A percentile compares a stretch with the other conserved stretches of the same genome.
These are phyloP conservation scores for Austroboletus rostrupii DNA, from an alignment of 1,284 basidiomycete genomes.

Conservation along the genomic window DNA sequence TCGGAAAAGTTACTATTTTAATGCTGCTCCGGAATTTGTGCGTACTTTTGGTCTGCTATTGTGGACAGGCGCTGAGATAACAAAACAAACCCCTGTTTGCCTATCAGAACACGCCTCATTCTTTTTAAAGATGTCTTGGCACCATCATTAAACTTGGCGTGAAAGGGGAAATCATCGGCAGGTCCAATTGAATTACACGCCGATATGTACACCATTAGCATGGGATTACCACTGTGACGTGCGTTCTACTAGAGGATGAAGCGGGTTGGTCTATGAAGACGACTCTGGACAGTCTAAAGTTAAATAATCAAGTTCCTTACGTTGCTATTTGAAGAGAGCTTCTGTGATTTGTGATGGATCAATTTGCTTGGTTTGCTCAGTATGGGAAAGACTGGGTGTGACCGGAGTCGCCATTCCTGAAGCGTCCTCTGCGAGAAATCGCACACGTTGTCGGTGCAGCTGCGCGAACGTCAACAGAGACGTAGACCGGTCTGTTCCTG, in stretches of 20 bases:
- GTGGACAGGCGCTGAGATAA: slow-evolving; percentile 5
- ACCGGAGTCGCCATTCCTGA: slow-evolving; percentile 66
- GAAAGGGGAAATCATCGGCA: slow-evolving; percentile 14
- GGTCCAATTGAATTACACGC: slow-evolving; percentile 28
- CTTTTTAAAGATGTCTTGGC: slow-evolving; percentile 52
- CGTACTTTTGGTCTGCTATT: slow-evolving; percentile 26
- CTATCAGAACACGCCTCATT: slow-evolving; percentile 63
- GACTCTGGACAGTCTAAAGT: slow-evolving; percentile 18
- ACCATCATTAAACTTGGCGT: slow-evolving; percentile 6
- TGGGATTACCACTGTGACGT: slow-evolving; percentile 26
- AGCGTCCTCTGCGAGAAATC: slow-evolving; percentile 59
- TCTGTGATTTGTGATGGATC: slow-evolving; percentile 33
- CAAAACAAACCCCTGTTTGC: slow-evolving; percentile 1
- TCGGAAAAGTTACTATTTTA: slow-evolving; percentile 95
- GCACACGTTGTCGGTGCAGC: slow-evolving; percentile 77
- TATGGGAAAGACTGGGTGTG: slow-evolving; percentile 48
- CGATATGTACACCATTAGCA: slow-evolving; percentile 33
- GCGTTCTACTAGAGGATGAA: slow-evolving; percentile 14
- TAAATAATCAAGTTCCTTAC: slow-evolving; percentile 8
- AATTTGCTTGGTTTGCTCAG: slow-evolving; percentile 19
- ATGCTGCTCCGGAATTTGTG: slow-evolving; percentile 95
- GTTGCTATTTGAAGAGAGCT: slow-evolving; percentile 32
- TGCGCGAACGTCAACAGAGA: slow-evolving; percentile 31
- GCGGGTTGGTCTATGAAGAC: slow-evolving; percentile 10
- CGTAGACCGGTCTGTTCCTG: slow-evolving; percentile 4